Percentiles rank a stretch among this genome's conserved stretches.
These are phyloP conservation scores for Monascus ruber DNA, from an alignment of 2,329 filamentous ascomycete species.

Conservation along the genomic window DNA sequence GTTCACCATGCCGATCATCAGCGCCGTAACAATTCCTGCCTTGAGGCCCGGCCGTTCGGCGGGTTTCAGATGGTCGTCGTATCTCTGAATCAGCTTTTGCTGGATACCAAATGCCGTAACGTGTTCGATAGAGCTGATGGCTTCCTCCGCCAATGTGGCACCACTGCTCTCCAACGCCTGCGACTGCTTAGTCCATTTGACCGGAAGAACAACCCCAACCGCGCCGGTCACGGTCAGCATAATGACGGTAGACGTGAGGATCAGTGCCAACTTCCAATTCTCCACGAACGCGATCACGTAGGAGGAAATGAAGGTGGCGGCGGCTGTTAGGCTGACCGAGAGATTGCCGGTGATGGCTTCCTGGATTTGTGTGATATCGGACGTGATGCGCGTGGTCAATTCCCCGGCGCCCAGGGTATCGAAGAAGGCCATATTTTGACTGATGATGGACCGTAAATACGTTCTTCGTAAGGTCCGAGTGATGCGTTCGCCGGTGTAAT, in stretches of 20 bases:
- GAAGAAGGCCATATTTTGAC: constrained; percentile 74
- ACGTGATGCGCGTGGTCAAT: constrained; percentile 73
- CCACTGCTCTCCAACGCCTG: constrained; percentile 12
- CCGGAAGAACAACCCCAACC: not conserved
- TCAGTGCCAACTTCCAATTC: constrained; percentile 76
- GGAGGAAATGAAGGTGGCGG: constrained; percentile 65
- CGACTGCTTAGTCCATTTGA: not conserved
- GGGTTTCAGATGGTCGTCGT: constrained; percentile 13
- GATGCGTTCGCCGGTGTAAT: constrained; percentile 63
- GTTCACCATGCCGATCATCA: constrained; percentile 19
- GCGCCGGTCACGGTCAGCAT: constrained; percentile 55
- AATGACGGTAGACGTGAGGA: constrained; percentile 60
- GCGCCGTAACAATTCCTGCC: constrained; percentile 16
- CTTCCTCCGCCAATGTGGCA: constrained; percentile 39
- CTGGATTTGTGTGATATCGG: constrained; percentile 74
- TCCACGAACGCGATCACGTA: constrained; percentile 73
- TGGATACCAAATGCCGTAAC: constrained; percentile 38
- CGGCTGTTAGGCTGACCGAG: constrained; percentile 53
- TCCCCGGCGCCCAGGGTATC: constrained; percentile 76
- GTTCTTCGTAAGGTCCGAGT: constrained; percentile 58
- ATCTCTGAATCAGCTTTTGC: constrained; percentile 15
- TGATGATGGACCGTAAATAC: constrained; percentile 64
- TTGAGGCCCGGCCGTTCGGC: constrained; percentile 16
- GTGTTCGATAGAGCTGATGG: constrained; percentile 39
- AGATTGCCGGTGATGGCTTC: constrained; percentile 78